phyloP scores from a whole-genome alignment of 208 protist genomes.

The Phytomonas sp. region DNA sequence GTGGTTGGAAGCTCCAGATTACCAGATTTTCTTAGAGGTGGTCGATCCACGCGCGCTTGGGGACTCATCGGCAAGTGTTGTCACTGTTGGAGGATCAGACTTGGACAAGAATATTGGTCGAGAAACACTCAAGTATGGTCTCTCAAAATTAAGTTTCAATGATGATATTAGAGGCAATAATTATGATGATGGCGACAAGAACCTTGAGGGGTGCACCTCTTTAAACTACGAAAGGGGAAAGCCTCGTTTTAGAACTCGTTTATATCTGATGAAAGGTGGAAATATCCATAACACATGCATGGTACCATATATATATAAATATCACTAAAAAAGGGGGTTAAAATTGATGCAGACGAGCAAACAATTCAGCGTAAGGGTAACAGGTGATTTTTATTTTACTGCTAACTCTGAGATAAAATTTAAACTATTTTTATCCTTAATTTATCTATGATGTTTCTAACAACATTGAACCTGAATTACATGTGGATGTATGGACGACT shows the following conservation, averaged over 20 bases:
- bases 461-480: background rate
- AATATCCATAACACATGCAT: background rate
- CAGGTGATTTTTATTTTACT: constrained; percentile 7
- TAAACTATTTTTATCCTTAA: background rate
- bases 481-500: background rate
- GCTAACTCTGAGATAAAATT: background rate
- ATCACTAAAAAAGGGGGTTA: background rate
- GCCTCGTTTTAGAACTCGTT: background rate
- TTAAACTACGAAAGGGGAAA: background rate
- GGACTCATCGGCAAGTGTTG: background rate
- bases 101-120: background rate
- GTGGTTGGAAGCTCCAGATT: constrained; percentile 4
- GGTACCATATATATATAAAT: background rate
- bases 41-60: background rate
- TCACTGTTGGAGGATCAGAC: background rate
- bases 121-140: background rate
- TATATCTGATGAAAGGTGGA: background rate
- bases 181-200: background rate
- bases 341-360: background rate
- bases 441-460: background rate
- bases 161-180: background rate
- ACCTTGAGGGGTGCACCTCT: background rate
- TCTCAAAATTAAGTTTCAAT: background rate
- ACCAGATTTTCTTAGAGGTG: constrained; percentile 2
- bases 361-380: background rate